These are phyloP conservation scores for Chytridium lagenaria DNA, from an alignment of 371 early-diverging fungal species.

Conservation along the genomic window DNA sequence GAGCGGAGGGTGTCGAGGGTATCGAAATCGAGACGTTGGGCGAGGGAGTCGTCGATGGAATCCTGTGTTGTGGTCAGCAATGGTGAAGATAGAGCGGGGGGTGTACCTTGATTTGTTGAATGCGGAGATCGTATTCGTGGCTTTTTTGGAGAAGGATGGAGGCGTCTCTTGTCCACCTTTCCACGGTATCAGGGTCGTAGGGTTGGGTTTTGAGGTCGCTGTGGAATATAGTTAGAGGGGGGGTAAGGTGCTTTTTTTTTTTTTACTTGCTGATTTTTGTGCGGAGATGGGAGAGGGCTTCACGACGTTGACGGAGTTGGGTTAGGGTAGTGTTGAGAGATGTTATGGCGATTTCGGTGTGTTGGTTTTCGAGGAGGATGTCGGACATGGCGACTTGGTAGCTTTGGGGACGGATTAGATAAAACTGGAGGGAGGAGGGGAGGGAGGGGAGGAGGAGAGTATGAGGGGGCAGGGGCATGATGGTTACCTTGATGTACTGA, in stretches of 20 bases:
- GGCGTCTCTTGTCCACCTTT: background rate
- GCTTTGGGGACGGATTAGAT: background rate
- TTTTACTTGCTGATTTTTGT: background rate
- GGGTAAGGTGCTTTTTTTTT: no score
- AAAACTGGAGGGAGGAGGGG: background rate
- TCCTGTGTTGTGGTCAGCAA: background rate
- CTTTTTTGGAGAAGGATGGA: background rate
- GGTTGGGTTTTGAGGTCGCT: background rate
- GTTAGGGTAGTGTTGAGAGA: background rate
- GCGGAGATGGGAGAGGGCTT: background rate
- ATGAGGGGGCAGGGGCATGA: background rate
- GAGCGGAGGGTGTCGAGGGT: background rate
- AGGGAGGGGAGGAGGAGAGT: background rate
- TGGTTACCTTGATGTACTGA: constrained; percentile 1
- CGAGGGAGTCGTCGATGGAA: background rate
- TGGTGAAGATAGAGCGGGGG: background rate
- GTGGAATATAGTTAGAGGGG: no score
- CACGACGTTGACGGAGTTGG: background rate
- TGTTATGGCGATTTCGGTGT: background rate
- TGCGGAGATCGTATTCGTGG: background rate
- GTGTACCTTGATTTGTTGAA: background rate
- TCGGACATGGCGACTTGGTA: background rate
- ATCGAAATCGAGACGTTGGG: background rate
- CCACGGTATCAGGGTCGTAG: background rate
- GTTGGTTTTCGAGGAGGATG: background rate